A percentile compares a stretch with the other conserved stretches of the same genome.
Evolutionary conservation across 305 asterid species (phyloP).

Genomic region (Solanum chacoense): DNA sequence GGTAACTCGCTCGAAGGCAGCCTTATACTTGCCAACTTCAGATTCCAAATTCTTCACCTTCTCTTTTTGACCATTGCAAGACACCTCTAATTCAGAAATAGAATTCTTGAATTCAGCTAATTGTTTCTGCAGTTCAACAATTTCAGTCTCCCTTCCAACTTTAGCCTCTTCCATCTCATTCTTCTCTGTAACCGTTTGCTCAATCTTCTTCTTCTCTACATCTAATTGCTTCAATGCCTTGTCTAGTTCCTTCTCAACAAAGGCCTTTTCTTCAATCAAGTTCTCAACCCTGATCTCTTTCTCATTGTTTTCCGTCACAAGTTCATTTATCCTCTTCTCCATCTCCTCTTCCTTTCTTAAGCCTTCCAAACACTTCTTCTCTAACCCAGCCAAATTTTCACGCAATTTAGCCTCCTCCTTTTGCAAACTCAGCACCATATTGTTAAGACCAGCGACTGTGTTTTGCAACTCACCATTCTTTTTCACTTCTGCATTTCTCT

Average conservation of each 20-base stretch:
- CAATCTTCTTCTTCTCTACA: slow-evolving; percentile 21
- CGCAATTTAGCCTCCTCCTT: slow-evolving; percentile 30
- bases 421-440: slow-evolving; percentile 25
- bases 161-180: slow-evolving; percentile 26
- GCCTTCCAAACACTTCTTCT: slow-evolving; percentile 37
- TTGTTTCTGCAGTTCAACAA: slow-evolving; percentile 27
- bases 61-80: slow-evolving; percentile 16
- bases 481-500: slow-evolving; percentile 20
- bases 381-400: slow-evolving; percentile 31
- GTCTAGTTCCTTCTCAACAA: slow-evolving; percentile 28
- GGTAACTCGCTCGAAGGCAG: slow-evolving; percentile 21
- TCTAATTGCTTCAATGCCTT: slow-evolving; percentile 25
- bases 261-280: slow-evolving; percentile 34
- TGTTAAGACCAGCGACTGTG: slow-evolving; percentile 26
- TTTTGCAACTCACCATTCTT: slow-evolving; percentile 42
- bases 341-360: slow-evolving; percentile 39
- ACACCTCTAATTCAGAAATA: slow-evolving; percentile 24
- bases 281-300: slow-evolving; percentile 23
- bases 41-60: slow-evolving; percentile 32
- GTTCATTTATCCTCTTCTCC: slow-evolving; percentile 28
- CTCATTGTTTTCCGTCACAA: slow-evolving; percentile 32
- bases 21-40: slow-evolving; percentile 20
- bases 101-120: slow-evolving; percentile 24
- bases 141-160: slow-evolving; percentile 22
- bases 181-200: slow-evolving; percentile 31